phyloP scores from a whole-genome alignment of 345 rosid species.

The Citrus unshiu region DNA sequence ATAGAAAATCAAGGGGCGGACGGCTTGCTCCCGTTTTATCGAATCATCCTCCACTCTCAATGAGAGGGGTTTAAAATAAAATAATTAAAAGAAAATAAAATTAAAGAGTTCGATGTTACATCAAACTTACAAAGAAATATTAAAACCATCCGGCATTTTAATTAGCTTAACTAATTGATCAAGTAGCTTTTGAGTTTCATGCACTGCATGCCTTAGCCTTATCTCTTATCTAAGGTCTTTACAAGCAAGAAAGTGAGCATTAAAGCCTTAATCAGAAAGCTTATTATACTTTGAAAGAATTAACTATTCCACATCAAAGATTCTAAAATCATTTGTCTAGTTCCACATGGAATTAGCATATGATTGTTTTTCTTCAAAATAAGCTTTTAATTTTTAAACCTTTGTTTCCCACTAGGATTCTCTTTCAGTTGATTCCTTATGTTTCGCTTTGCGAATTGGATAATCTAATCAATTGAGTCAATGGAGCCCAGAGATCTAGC shows the following conservation, averaged over 20 bases:
- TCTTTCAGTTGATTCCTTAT: neutral
- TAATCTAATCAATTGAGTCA: slow-evolving; percentile 1
- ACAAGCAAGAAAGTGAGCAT: slow-evolving; percentile 12
- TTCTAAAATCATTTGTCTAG: neutral
- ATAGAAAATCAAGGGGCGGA: neutral
- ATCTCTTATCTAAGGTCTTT: slow-evolving; percentile 11
- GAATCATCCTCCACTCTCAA: slow-evolving; percentile 28
- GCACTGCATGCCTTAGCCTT: slow-evolving; percentile 16
- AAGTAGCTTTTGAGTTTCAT: neutral
- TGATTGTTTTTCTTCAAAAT: neutral
- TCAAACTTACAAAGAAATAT: slow-evolving; percentile 1
- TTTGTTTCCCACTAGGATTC: neutral
- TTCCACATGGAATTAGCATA: neutral
- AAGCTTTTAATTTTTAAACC: neutral
- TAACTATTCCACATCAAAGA: neutral
- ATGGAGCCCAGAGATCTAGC: slow-evolving; percentile 36
- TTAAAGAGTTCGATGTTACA: slow-evolving; percentile 9
- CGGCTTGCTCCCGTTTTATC: slow-evolving; percentile 3
- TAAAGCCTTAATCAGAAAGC: neutral
- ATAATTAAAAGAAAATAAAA: neutral
- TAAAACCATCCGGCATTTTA: neutral
- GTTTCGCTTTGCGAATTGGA: neutral
- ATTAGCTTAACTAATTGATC: neutral
- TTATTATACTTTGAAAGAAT: neutral
- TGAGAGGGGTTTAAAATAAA: neutral